Evolutionary conservation across 495 filamentous ascomycete genomes (phyloP), one percentile per base, ranked within the genome.

Genomic region (Aspergillus asperescens): DNA sequence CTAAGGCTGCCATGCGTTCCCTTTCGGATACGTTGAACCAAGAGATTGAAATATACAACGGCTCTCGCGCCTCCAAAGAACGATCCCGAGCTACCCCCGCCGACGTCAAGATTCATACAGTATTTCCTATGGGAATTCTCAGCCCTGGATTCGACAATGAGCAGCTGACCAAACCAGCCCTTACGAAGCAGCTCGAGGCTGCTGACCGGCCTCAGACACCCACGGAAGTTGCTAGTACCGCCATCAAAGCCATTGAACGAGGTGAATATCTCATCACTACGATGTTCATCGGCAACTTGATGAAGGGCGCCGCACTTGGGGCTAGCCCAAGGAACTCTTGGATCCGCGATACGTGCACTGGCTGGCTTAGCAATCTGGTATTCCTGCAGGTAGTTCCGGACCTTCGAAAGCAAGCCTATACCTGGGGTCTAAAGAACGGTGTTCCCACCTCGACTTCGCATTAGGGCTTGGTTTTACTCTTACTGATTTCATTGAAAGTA

Each of bases 111-210:
- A 80, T 95, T 22, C 90, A 95, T 61, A 81, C 86, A 13, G 82
- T 96, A 18, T 91, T 86, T 66, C 93, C 93, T 0, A 92, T 81
- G 52, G 88, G 86, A 0, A 97, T 98, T 55, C 75, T 77, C 19
- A 80, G 77, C 22, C 83, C 90, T 0, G 90, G 90, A 0, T 77
- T 82, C 48, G 89, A 87, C 54, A 73, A 80, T 24, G 93, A 98
- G 69, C 86, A 96, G 61, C 58, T 67, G 65, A 80, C 78, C 7
- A 98, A 96, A 70, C 93, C 90, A 8, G 82, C 72, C 4, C 72
- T 96, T 40, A 96, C 93, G 13, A 77, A 83, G 59, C 79, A 86
- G 46, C 65, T 98, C 52, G 93, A 98, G 70, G 83, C 89, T 58
- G 75, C 73, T 23, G 93, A 98, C 67, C 83, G 82, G 55, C 79